A percentile compares a stretch with the other conserved stretches of the same genome.
phyloP scores from a whole-genome alignment of 495 filamentous ascomycete species.

The Podospora pseudocomata region DNA sequence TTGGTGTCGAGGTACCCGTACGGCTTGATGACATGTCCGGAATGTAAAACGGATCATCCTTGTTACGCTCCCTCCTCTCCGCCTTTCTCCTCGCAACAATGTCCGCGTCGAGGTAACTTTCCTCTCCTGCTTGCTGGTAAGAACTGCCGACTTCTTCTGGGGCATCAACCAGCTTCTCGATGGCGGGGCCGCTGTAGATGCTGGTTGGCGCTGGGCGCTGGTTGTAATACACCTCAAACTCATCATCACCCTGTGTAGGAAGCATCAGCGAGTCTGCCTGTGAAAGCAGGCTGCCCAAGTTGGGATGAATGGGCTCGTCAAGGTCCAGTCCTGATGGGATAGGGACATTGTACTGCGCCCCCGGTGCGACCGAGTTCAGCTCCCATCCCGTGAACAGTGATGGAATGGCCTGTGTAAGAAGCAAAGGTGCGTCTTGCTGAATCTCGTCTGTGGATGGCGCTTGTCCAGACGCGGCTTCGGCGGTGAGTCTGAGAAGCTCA shows the following conservation, averaged over 20 bases:
- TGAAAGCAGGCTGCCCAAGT: slow-evolving; percentile 60
- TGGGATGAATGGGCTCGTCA: slow-evolving; percentile 74
- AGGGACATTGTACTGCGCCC: slow-evolving; percentile 84
- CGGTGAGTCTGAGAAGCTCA: slow-evolving; percentile 79
- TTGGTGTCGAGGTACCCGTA: slow-evolving; percentile 56
- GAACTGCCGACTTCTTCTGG: slow-evolving; percentile 45
- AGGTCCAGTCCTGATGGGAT: slow-evolving; percentile 69
- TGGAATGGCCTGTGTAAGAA: slow-evolving; percentile 85
- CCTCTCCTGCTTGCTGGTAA: slow-evolving; percentile 60
- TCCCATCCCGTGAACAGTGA: slow-evolving; percentile 80
- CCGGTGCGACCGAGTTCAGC: slow-evolving; percentile 80
- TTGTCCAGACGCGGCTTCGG: slow-evolving; percentile 71
- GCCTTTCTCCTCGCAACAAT: slow-evolving; percentile 59
- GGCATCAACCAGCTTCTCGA: slow-evolving; percentile 46
- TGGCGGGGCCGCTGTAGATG: slow-evolving; percentile 49
- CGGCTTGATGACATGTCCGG: slow-evolving; percentile 47
- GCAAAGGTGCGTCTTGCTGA: slow-evolving; percentile 64
- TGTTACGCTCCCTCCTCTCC: slow-evolving; percentile 73
- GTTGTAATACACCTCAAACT: slow-evolving; percentile 74
- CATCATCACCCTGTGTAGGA: slow-evolving; percentile 53
- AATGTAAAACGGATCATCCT: slow-evolving; percentile 96
- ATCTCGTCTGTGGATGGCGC: slow-evolving; percentile 49
- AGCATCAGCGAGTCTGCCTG: slow-evolving; percentile 54
- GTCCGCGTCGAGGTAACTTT: slow-evolving; percentile 59
- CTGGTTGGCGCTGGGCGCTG: slow-evolving; percentile 40